These are phyloP conservation scores for Trametes hirsuta DNA, from an alignment of 1,284 basidiomycete species.

Conservation along the genomic window DNA sequence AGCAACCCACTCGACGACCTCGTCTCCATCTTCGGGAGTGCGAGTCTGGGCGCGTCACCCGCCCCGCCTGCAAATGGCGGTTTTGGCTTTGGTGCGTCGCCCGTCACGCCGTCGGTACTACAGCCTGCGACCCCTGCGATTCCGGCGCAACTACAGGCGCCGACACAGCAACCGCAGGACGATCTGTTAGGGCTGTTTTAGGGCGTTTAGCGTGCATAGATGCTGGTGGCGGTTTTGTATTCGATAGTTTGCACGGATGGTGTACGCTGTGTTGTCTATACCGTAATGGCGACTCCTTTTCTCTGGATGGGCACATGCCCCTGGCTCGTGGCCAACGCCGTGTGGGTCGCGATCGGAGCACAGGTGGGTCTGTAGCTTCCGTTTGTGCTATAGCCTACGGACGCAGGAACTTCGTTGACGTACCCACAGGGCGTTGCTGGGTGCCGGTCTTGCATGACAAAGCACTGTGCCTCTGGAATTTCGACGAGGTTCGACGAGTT, in stretches of 20 bases:
- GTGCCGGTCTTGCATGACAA: no score
- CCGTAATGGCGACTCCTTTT: constrained; percentile 5
- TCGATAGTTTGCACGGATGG: constrained; percentile 3
- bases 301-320: background rate
- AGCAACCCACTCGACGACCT: constrained; percentile 90
- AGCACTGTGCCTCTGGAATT: no score
- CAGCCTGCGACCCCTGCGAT: constrained; percentile 23
- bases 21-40: constrained; percentile 82
- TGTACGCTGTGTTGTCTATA: constrained; percentile 20
- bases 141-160: constrained; percentile 23
- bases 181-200: constrained; percentile 55
- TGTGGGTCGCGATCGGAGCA: background rate
- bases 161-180: constrained; percentile 43
- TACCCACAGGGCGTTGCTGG: no score
- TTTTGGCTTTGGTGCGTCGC: constrained; percentile 29
- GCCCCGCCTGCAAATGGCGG: constrained; percentile 29
- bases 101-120: constrained; percentile 23
- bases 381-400: no score
- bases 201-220: background rate
- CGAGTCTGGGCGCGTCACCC: constrained; percentile 35
- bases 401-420: no score
- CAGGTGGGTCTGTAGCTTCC: background rate
- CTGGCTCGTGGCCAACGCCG: no score
- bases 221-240: background rate
- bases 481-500: no score